Percentiles rank a stretch among this genome's conserved stretches.
Conservation (phyloP, 805 yeast genomes). For the Candida hungchunana region DNA sequence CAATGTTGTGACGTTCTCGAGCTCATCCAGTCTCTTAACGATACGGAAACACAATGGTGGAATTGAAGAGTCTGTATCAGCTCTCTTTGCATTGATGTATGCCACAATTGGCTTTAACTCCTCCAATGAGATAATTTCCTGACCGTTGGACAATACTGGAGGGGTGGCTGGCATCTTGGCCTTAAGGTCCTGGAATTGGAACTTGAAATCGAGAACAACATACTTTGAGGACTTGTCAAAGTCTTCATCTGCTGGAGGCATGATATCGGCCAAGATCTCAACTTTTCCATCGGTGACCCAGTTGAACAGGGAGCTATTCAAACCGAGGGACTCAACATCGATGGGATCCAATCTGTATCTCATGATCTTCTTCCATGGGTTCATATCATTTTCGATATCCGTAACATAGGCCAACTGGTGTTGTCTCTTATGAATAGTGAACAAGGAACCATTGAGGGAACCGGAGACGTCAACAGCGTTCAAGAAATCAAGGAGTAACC, state of each 20-base stretch:
- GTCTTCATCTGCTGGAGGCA: slow-evolving; percentile 54
- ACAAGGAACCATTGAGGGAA: slow-evolving; percentile 67
- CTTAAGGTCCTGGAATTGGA: slow-evolving; percentile 58
- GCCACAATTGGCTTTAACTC: slow-evolving; percentile 59
- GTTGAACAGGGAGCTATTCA: slow-evolving; percentile 39
- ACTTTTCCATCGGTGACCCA: slow-evolving; percentile 73
- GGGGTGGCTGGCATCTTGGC: slow-evolving; percentile 47
- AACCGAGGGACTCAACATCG: slow-evolving; percentile 33
- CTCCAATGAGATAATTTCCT: slow-evolving; percentile 53
- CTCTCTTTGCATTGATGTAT: slow-evolving; percentile 49
- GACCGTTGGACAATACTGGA: slow-evolving; percentile 49
- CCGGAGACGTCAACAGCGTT: slow-evolving; percentile 71
- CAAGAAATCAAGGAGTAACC: slow-evolving; percentile 61
- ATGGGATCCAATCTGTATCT: slow-evolving; percentile 40
- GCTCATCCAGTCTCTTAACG: slow-evolving; percentile 41
- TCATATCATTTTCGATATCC: slow-evolving; percentile 32
- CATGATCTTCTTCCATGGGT: slow-evolving; percentile 48
- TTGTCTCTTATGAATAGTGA: slow-evolving; percentile 74
- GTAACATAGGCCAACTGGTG: slow-evolving; percentile 45
- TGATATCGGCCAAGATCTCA: slow-evolving; percentile 66
- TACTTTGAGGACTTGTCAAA: slow-evolving; percentile 36
- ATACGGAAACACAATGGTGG: slow-evolving; percentile 36
- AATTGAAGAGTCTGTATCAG: slow-evolving; percentile 24
- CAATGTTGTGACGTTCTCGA: slow-evolving; percentile 36
- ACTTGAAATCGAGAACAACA: slow-evolving; percentile 62